Evolutionary conservation across 106 monocot genomes (phyloP), one percentile per base, ranked within the genome.

Genomic region (Platanthera zijinensis): DNA sequence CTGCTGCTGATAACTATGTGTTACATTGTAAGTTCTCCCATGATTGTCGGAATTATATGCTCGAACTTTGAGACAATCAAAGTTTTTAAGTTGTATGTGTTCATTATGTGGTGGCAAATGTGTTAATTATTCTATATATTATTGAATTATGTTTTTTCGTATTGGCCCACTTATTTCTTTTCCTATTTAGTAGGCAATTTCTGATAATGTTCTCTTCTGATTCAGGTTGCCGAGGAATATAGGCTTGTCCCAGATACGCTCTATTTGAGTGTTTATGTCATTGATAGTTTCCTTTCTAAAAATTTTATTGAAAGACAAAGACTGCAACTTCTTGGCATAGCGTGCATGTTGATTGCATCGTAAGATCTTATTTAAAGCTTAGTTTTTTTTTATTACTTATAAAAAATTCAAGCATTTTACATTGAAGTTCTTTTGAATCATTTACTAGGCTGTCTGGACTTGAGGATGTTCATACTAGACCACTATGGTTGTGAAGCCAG

Each of bases 211-310:
- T 50, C 75, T 18, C 0, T 70, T 46, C 10, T 9, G 32, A 50
- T 87, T 76, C 85, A 96, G 95, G 95, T 96, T 80, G 83, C 92
- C 74, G 95, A 96, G 25, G 95, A 96, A 76, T 96, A 90, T 51
- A 87, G 68, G 46, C 88, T 96, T 82, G 92, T 96, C 77, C 90
- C 95, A 48, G 95, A 96, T 72, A 96, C 95, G 63, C 90, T 96
- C 39, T 92, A 96, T 81, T 86, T 96, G 14, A 83, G 68, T 12
- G 59, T 63, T 46, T 49, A 76, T 62, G 59, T 79, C 32, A 74
- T 89, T 50, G 88, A 89, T 51, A 69, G 67, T n/a, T 89, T 76
- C 79, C 83, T 89, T 13, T 89, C 88, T 0, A 19, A 76, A 73
- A 83, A 85, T 64, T 81, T 71, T 74, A 81, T 89, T 78, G 85